Conservation (phyloP, 2,329 filamentous ascomycete species). For the Pseudomassariella vexata region DNA sequence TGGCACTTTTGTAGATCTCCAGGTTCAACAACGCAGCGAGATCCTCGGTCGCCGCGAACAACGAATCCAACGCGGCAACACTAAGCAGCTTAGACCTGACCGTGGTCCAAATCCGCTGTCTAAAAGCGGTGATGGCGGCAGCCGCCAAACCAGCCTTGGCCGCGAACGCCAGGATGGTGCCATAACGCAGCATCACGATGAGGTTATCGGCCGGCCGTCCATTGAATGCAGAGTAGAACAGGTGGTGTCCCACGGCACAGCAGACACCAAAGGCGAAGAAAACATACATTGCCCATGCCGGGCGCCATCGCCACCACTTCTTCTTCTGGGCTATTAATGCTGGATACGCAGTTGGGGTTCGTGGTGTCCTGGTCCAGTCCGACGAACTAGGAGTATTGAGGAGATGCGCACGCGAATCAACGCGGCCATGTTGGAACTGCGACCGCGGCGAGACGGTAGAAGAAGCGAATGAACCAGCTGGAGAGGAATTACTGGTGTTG, state of each 20-base stretch:
- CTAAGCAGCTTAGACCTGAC: slow-evolving; percentile 22
- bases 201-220: slow-evolving; percentile 27
- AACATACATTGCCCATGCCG: slow-evolving; percentile 29
- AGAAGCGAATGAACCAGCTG: slow-evolving; percentile 8
- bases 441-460: slow-evolving; percentile 11
- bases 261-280: slow-evolving; percentile 28
- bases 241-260: slow-evolving; percentile 30
- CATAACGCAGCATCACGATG: slow-evolving; percentile 31
- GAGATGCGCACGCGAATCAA: slow-evolving; percentile 12
- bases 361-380: slow-evolving; percentile 12
- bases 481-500: slow-evolving; percentile 6
- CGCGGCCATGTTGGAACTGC: slow-evolving; percentile 11
- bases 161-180: slow-evolving; percentile 30
- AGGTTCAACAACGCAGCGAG: slow-evolving; percentile 21
- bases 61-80: slow-evolving; percentile 23
- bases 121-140: slow-evolving; percentile 25
- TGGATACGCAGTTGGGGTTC: slow-evolving; percentile 14
- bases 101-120: slow-evolving; percentile 26
- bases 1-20: slow-evolving; percentile 24
- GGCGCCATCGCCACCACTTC: slow-evolving; percentile 28
- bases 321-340: slow-evolving; percentile 6
- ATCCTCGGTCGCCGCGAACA: slow-evolving; percentile 27
- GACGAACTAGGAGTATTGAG: slow-evolving; percentile 10
- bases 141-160: slow-evolving; percentile 32
- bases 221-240: slow-evolving; percentile 28